Percentiles rank a stretch among this genome's conserved stretches.
phyloP scores from a whole-genome alignment of 2,329 filamentous ascomycete genomes.

The Pseudocercospora fijiensis region DNA sequence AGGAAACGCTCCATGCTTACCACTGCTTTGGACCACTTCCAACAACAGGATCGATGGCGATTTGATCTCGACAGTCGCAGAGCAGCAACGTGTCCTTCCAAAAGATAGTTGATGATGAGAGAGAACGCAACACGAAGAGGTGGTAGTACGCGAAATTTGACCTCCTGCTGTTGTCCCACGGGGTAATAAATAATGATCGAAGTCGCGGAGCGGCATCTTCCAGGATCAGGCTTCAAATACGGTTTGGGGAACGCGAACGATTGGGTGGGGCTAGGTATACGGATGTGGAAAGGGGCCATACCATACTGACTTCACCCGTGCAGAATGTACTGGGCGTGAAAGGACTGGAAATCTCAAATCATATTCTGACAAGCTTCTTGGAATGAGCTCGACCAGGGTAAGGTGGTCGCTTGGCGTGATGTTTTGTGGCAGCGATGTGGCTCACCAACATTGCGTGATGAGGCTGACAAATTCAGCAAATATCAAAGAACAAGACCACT shows the following conservation, averaged over 20 bases:
- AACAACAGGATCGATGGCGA: neutral
- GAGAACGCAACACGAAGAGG: neutral
- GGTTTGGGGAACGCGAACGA: neutral
- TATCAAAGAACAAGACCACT: neutral
- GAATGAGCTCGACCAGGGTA: neutral
- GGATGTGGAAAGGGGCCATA: neutral
- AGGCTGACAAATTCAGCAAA: neutral
- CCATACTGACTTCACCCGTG: neutral
- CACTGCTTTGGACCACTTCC: neutral
- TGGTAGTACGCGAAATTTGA: neutral
- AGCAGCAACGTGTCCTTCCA: neutral
- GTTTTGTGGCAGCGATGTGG: neutral
- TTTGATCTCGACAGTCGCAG: neutral
- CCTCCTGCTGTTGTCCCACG: neutral
- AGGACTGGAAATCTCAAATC: neutral
- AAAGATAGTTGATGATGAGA: too few relatives aligned
- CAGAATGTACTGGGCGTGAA: neutral
- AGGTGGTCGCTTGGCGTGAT: neutral
- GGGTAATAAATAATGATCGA: neutral
- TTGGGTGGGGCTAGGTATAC: neutral
- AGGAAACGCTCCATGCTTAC: slow-evolving; percentile 5
- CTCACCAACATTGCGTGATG: neutral
- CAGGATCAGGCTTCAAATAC: neutral
- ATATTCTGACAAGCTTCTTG: neutral
- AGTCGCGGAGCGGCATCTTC: neutral